A percentile compares a stretch with the other conserved stretches of the same genome.
phyloP scores from a whole-genome alignment of 2,329 filamentous ascomycete species.

The Cordyceps farinosa region DNA sequence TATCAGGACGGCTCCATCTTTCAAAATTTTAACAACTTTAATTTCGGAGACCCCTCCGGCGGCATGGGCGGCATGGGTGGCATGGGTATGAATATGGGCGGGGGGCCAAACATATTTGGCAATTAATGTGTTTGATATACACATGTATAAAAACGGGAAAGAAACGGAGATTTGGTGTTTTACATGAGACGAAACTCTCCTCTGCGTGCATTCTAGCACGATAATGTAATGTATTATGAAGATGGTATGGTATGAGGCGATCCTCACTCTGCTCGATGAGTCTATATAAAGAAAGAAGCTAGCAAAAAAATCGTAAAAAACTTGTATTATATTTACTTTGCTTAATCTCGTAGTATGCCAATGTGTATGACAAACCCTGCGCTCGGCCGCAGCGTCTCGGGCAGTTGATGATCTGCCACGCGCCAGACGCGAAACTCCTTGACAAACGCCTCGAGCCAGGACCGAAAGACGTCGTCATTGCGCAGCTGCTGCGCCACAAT shows the following conservation, averaged over 20 bases:
- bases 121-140: conserved; percentile 16
- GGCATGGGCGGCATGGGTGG: conserved; percentile 23
- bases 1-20: conserved; percentile 35
- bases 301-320: background rate
- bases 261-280: conserved; percentile 7
- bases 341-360: conserved; percentile 53
- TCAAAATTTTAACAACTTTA: conserved; percentile 26
- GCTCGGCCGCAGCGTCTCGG: conserved; percentile 54
- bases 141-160: background rate
- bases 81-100: conserved; percentile 22
- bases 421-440: conserved; percentile 71
- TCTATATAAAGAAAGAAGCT: background rate
- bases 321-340: background rate
- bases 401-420: conserved; percentile 61
- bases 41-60: conserved; percentile 25
- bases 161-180: conserved; percentile 17
- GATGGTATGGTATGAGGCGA: background rate
- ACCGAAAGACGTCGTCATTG: conserved; percentile 77
- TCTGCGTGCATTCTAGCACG: conserved; percentile 4
- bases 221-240: background rate
- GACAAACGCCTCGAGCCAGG: conserved; percentile 70
- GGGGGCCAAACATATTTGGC: conserved; percentile 28
- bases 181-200: background rate
- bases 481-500: conserved; percentile 87
- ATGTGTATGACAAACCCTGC: conserved; percentile 82